Evolutionary conservation across 2,329 filamentous ascomycete species (phyloP).

Genomic region (Daldinia sp.): DNA sequence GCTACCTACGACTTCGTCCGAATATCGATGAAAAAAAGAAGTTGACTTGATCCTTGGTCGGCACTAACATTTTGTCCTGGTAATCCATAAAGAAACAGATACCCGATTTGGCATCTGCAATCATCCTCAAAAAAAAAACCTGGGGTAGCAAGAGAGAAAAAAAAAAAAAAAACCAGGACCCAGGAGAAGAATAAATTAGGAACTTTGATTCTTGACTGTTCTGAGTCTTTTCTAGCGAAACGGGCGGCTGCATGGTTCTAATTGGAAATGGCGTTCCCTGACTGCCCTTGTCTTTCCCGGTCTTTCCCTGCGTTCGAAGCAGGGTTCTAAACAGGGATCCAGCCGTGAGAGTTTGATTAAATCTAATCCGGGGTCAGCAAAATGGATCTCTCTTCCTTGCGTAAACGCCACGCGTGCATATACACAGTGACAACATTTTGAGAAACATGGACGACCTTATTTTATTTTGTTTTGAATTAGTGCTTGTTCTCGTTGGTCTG

Average conservation of each 20-base stretch:
- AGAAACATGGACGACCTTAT: too few species aligned
- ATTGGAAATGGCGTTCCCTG: slow-evolving; percentile 27
- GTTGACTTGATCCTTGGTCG: neutral
- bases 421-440: neutral
- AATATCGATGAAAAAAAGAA: neutral
- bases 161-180: slow-evolving; percentile 11
- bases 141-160: slow-evolving; percentile 32
- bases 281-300: too few species aligned
- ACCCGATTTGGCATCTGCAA: slow-evolving; percentile 33
- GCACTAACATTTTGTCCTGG: neutral
- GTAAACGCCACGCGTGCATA: neutral
- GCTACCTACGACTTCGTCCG: neutral
- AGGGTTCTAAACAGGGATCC: slow-evolving; percentile 28
- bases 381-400: slow-evolving; percentile 2
- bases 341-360: slow-evolving; percentile 32
- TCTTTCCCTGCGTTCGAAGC: neutral
- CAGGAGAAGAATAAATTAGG: slow-evolving; percentile 9
- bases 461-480: too few species aligned
- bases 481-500: too few species aligned
- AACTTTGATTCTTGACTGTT: slow-evolving; percentile 22
- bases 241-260: slow-evolving; percentile 6
- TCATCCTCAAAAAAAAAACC: slow-evolving; percentile 29
- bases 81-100: slow-evolving; percentile 14
- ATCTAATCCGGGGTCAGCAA: slow-evolving; percentile 26
- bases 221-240: slow-evolving; percentile 15